These are phyloP conservation scores for Vickermania spadyakhi DNA, from an alignment of 208 protist genomes.

Conservation along the genomic window DNA sequence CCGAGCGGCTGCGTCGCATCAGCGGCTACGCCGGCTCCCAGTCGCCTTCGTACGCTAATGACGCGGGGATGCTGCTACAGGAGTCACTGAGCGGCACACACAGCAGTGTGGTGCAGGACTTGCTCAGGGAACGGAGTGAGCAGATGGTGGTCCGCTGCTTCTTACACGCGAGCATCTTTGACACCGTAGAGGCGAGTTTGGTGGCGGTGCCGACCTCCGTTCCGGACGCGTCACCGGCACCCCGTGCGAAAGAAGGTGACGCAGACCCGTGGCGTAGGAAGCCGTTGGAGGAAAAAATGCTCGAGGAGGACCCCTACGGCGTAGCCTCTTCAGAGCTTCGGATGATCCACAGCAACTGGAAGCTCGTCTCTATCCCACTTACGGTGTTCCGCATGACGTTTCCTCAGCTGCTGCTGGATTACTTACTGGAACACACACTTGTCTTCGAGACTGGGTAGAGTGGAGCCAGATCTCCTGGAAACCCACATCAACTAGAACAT, in stretches of 20 bases:
- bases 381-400: conserved; percentile 64
- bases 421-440: conserved; percentile 43
- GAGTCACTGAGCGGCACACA: background rate
- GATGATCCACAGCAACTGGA: background rate
- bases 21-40: background rate
- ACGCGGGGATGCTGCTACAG: background rate
- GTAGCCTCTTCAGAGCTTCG: no score
- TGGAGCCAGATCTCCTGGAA: no score
- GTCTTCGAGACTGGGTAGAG: conserved; percentile 48
- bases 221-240: no score
- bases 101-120: conserved; percentile 15
- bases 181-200: background rate
- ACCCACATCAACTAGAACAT: no score
- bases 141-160: conserved; percentile 59
- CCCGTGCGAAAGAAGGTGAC: no score
- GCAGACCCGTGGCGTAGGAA: background rate
- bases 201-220: background rate
- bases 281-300: background rate
- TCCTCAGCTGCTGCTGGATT: conserved; percentile 75
- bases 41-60: background rate
- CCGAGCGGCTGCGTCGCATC: conserved; percentile 31
- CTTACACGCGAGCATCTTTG: conserved; percentile 4
- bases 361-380: conserved; percentile 47
- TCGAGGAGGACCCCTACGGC: background rate
- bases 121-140: conserved; percentile 28